Evolutionary conservation across 345 rosid genomes (phyloP).

Genomic region (Aquilaria sinensis): DNA sequence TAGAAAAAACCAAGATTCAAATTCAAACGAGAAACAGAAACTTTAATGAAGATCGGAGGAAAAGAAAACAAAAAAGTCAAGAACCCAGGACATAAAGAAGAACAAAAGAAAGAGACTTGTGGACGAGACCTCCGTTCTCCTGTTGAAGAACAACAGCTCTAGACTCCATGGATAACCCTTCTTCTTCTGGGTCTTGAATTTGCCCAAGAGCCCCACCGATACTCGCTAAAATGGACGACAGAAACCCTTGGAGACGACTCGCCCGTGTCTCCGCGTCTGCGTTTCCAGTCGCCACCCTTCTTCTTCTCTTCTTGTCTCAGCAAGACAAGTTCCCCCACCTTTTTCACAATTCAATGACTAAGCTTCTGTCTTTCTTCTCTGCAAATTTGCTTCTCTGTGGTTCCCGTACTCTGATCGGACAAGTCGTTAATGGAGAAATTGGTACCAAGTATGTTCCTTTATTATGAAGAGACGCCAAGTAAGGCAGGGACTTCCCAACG

Average conservation of each 20-base stretch:
- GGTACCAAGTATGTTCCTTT: too few species aligned
- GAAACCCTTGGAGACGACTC: conserved; percentile 57
- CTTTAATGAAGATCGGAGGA: too few species aligned
- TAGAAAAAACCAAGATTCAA: background rate
- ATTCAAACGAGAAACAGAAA: too few species aligned
- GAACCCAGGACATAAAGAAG: background rate
- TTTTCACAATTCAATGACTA: too few species aligned
- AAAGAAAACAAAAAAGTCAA: background rate
- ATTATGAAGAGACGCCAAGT: too few species aligned
- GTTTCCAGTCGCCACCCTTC: conserved; percentile 49
- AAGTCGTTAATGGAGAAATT: too few species aligned
- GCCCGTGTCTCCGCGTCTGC: conserved; percentile 39
- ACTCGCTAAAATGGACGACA: conserved; percentile 49
- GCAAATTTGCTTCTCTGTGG: background rate
- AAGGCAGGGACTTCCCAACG: too few species aligned
- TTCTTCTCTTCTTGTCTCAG: background rate
- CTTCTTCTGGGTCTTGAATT: conserved; percentile 20
- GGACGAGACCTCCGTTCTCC: conserved; percentile 26
- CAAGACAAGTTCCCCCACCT: too few species aligned
- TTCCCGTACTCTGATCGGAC: too few species aligned
- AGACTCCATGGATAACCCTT: conserved; percentile 39
- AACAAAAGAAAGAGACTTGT: too few species aligned
- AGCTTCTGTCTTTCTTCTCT: background rate
- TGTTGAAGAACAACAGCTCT: conserved; percentile 29
- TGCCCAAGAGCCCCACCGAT: conserved; percentile 50